A percentile compares a stretch with the other conserved stretches of the same genome.
phyloP scores from a whole-genome alignment of 257 asterid genomes.

The Rauvolfia tetraphylla region DNA sequence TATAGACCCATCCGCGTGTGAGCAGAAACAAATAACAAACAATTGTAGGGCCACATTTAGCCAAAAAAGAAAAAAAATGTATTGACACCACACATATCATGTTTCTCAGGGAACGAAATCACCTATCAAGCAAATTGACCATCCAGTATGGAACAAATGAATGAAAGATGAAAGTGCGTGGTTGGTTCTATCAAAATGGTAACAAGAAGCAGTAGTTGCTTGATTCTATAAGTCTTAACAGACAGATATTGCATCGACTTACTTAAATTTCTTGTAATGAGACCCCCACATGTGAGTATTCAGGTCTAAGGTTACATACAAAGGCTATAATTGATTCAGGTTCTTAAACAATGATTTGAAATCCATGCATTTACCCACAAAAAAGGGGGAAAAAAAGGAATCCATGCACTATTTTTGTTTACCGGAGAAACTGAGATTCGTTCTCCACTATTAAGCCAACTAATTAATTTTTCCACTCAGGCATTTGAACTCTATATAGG shows the following conservation, averaged over 20 bases:
- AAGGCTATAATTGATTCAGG: background rate
- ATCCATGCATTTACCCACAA: too few relatives aligned
- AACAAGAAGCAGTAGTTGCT: background rate
- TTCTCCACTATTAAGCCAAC: background rate
- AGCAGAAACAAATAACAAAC: background rate
- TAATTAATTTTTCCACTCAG: background rate
- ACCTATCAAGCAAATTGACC: background rate
- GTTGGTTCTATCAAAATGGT: background rate
- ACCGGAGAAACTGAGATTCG: background rate
- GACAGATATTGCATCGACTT: background rate
- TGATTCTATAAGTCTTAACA: background rate
- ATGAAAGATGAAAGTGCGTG: background rate
- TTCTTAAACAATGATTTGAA: background rate
- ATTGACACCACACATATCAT: background rate
- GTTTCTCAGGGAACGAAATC: background rate
- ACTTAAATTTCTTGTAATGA: background rate
- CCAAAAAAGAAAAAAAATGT: too few relatives aligned
- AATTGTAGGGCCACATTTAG: too few relatives aligned
- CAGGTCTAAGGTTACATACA: background rate
- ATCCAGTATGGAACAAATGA: background rate
- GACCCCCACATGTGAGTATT: background rate
- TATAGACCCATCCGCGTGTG: background rate
- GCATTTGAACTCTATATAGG: background rate
- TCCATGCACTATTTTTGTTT: background rate
- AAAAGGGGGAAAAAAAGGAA: too few relatives aligned